Evolutionary conservation across 805 yeast species (phyloP).

Genomic region (Candida orba): DNA sequence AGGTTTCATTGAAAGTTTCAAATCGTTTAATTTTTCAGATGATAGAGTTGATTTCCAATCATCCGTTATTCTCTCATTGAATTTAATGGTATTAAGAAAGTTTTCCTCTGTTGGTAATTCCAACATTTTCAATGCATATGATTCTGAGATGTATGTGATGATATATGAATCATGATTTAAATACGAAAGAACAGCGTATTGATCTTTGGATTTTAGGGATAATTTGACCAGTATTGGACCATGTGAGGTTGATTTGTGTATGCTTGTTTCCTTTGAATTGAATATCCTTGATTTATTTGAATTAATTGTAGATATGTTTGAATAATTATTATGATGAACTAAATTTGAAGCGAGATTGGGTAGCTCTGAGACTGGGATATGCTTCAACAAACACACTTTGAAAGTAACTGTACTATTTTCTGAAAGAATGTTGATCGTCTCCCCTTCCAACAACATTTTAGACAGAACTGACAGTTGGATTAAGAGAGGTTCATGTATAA

Average conservation of each 20-base stretch:
- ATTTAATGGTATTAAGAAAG: not conserved
- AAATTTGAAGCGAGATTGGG: slow-evolving; percentile 11
- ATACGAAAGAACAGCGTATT: slow-evolving; percentile 12
- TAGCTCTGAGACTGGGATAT: slow-evolving; percentile 8
- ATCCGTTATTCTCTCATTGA: not conserved
- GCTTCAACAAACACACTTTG: not conserved
- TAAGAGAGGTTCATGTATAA: too few relatives aligned
- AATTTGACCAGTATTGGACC: slow-evolving; percentile 14
- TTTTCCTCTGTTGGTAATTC: not conserved
- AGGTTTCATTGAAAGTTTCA: slow-evolving; percentile 20
- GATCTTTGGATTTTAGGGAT: slow-evolving; percentile 16
- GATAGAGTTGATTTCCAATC: slow-evolving; percentile 2
- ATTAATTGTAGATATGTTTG: slow-evolving; percentile 8
- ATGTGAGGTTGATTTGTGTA: not conserved
- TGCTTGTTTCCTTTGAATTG: not conserved
- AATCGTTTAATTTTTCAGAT: slow-evolving; percentile 5
- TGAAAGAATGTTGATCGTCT: not conserved
- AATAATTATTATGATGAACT: slow-evolving; percentile 8
- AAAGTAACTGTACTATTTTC: not conserved
- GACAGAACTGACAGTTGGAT: not conserved
- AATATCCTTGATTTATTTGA: slow-evolving; percentile 19
- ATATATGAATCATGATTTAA: slow-evolving; percentile 19
- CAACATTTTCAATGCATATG: slow-evolving; percentile 32
- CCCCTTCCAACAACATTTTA: not conserved
- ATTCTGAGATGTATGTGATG: slow-evolving; percentile 40